Conservation (phyloP, 129 eudicot genomes). For the Saposhnikovia divaricata region DNA sequence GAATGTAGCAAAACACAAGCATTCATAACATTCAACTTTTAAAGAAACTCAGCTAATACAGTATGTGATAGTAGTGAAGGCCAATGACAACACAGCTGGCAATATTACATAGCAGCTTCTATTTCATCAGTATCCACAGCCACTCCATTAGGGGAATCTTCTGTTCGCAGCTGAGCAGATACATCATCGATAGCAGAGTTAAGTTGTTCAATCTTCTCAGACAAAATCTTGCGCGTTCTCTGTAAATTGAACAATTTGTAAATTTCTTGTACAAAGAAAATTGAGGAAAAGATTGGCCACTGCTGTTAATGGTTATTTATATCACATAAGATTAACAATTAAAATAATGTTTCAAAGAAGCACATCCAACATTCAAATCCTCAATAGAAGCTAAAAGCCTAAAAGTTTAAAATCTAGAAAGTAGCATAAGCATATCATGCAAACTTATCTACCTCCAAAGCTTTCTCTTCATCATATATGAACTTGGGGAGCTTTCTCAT, state of each 20-base stretch:
- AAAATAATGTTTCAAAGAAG: neutral
- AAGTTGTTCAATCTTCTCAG: slow-evolving; percentile 75
- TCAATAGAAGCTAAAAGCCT: neutral
- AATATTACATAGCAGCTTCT: slow-evolving; percentile 23
- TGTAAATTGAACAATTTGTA: slow-evolving; percentile 26
- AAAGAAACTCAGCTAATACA: neutral
- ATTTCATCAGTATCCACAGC: slow-evolving; percentile 27
- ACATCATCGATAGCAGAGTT: slow-evolving; percentile 81
- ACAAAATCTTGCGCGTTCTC: slow-evolving; percentile 68
- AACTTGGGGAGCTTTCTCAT: slow-evolving; percentile 84
- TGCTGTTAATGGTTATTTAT: neutral
- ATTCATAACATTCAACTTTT: neutral
- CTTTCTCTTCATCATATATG: slow-evolving; percentile 86
- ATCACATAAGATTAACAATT: neutral
- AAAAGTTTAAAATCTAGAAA: neutral
- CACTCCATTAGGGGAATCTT: slow-evolving; percentile 23
- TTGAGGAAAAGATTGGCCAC: neutral
- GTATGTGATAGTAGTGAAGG: neutral
- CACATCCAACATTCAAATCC: neutral
- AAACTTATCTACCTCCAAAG: slow-evolving; percentile 58
- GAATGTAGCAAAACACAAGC: neutral
- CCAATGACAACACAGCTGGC: neutral
- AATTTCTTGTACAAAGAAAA: neutral
- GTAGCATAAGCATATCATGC: neutral
- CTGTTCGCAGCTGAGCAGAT: slow-evolving; percentile 39